Conservation (phyloP, 108 stramenopile species). For the Skeletonema menzelii region DNA sequence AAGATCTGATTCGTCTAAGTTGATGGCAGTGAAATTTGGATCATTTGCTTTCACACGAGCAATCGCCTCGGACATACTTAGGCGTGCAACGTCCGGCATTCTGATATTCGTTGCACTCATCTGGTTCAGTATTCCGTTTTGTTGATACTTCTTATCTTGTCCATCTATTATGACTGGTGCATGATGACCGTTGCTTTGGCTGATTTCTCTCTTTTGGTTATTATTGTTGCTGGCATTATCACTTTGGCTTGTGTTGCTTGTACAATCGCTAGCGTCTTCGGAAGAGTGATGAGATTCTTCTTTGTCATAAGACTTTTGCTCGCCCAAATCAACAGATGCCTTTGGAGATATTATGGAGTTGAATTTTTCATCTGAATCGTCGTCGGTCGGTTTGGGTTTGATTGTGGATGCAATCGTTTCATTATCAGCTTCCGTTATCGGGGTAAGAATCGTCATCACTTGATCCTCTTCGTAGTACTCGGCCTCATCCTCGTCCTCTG, state of each 20-base stretch:
- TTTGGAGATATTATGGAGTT: neutral
- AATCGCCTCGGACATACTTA: neutral
- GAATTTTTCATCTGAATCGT: neutral
- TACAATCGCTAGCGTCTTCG: neutral
- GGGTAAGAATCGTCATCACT: constrained; percentile 9
- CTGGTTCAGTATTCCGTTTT: neutral
- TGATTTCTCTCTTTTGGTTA: neutral
- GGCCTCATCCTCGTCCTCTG: constrained; percentile 6
- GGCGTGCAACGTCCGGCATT: neutral
- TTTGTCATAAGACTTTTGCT: neutral
- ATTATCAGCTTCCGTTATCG: constrained; percentile 11
- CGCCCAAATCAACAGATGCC: neutral
- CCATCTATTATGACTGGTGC: neutral
- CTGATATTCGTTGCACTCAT: neutral
- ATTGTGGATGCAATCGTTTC: neutral
- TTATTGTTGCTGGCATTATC: neutral
- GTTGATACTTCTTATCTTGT: neutral
- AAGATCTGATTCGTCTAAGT: constrained; percentile 5
- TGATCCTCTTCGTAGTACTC: constrained; percentile 7
- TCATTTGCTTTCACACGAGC: constrained; percentile 1
- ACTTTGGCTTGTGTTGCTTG: neutral
- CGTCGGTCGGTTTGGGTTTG: neutral
- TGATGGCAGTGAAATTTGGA: constrained; percentile 7
- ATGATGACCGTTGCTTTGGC: neutral
- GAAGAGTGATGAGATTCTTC: neutral